Percentiles rank a stretch among this genome's conserved stretches.
phyloP scores from a whole-genome alignment of 2,329 filamentous ascomycete species.

The Pyricularia sp. region DNA sequence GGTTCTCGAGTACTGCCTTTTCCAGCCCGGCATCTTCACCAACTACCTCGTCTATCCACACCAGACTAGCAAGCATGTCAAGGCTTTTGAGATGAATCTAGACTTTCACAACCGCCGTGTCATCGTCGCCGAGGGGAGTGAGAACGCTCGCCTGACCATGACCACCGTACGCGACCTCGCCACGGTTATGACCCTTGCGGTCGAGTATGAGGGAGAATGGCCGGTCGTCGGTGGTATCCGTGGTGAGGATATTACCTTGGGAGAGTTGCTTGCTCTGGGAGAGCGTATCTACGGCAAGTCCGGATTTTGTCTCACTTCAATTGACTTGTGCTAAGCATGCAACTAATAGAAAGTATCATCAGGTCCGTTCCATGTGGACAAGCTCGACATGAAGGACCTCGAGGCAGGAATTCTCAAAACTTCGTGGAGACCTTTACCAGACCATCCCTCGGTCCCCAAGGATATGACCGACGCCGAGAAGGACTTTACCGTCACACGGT shows the following conservation, averaged over 20 bases:
- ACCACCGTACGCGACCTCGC: slow-evolving; percentile 31
- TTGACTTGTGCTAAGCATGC: background rate
- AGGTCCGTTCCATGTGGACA: slow-evolving; percentile 25
- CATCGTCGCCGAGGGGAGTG: slow-evolving; percentile 26
- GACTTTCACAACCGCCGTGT: slow-evolving; percentile 28
- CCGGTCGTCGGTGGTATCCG: slow-evolving; percentile 26
- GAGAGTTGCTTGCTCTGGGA: slow-evolving; percentile 25
- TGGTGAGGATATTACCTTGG: slow-evolving; percentile 21
- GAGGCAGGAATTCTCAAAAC: slow-evolving; percentile 25
- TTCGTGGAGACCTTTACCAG: slow-evolving; percentile 24
- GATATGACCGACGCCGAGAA: slow-evolving; percentile 20
- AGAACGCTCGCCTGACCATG: slow-evolving; percentile 28
- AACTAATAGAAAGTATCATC: slow-evolving; percentile 11
- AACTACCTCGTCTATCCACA: slow-evolving; percentile 41
- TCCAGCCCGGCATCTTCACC: slow-evolving; percentile 40
- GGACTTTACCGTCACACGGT: slow-evolving; percentile 25
- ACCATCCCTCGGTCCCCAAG: slow-evolving; percentile 18
- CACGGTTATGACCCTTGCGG: slow-evolving; percentile 20
- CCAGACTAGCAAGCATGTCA: slow-evolving; percentile 29
- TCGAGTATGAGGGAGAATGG: slow-evolving; percentile 31
- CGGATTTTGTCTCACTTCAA: background rate
- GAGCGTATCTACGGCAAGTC: slow-evolving; percentile 9
- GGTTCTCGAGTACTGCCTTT: slow-evolving; percentile 41
- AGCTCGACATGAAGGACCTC: slow-evolving; percentile 33
- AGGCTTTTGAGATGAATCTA: slow-evolving; percentile 22